These are phyloP conservation scores for Phytophthora capsici DNA, from an alignment of 352 stramenopile species.

Conservation along the genomic window DNA sequence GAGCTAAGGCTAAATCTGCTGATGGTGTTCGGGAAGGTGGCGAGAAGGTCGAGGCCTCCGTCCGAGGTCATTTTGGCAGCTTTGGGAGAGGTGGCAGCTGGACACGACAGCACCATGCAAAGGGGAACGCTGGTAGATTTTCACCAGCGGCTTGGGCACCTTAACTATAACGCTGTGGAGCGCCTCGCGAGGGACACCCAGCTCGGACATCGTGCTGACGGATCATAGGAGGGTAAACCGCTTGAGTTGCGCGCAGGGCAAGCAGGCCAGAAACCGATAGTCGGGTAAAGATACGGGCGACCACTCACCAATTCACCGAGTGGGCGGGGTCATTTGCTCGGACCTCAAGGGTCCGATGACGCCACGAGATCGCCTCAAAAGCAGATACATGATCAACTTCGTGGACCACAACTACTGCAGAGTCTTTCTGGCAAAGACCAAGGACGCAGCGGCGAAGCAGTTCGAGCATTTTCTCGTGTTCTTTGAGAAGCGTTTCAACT, in stretches of 20 bases:
- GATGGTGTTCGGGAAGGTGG: neutral
- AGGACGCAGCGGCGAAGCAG: neutral
- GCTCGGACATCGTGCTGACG: neutral
- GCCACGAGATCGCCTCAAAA: neutral
- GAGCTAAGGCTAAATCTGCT: neutral
- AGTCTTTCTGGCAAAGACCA: neutral
- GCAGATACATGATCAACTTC: neutral
- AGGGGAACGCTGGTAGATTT: conserved; percentile 3
- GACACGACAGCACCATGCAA: neutral
- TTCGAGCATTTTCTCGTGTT: neutral
- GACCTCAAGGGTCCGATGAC: neutral
- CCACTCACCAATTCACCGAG: neutral
- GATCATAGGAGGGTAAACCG: neutral
- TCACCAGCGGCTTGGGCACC: neutral
- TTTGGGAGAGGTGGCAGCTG: neutral
- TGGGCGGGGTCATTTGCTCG: neutral
- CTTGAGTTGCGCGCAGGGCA: neutral
- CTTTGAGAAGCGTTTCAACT: conserved; percentile 1
- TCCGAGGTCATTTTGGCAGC: conserved; percentile 4
- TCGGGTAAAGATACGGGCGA: neutral
- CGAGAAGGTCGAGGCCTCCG: neutral
- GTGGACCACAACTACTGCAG: neutral
- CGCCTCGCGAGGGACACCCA: neutral
- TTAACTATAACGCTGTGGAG: neutral
- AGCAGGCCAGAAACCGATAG: neutral